Conservation (phyloP, 1,139 yeast genomes). For the Blastobotrys indianensis region DNA sequence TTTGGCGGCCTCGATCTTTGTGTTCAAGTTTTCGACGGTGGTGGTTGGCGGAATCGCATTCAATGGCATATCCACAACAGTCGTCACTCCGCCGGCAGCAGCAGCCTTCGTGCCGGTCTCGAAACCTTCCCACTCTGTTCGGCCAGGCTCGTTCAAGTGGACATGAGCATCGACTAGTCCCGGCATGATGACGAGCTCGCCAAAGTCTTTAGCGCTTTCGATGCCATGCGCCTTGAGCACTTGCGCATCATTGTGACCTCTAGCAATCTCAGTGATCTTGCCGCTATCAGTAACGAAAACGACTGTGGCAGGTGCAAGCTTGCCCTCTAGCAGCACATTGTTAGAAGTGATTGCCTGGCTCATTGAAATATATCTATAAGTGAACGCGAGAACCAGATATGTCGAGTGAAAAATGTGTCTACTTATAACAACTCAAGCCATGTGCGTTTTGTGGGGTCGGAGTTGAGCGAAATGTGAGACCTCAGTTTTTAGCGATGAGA, state of each 20-base stretch:
- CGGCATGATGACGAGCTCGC: conserved; percentile 69
- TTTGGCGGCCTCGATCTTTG: conserved; percentile 69
- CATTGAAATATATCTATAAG: neutral
- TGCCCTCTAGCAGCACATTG: conserved; percentile 52
- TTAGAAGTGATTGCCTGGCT: conserved; percentile 53
- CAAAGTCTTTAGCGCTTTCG: conserved; percentile 45
- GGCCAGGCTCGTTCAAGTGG: conserved; percentile 88
- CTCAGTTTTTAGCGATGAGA: too few species aligned
- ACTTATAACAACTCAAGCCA: neutral
- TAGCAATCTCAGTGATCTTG: conserved; percentile 48
- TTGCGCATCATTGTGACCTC: conserved; percentile 37
- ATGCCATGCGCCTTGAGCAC: conserved; percentile 12
- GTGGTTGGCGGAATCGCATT: conserved; percentile 96
- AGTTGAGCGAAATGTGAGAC: too few species aligned
- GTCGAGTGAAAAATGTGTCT: neutral
- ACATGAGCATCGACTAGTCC: conserved; percentile 93
- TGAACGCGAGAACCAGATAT: neutral
- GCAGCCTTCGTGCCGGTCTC: conserved; percentile 91
- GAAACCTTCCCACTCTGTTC: conserved; percentile 96
- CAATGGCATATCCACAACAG: conserved; percentile 92
- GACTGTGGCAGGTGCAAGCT: conserved; percentile 58
- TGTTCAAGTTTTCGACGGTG: conserved; percentile 64
- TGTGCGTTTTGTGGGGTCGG: too few species aligned
- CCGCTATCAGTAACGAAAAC: conserved; percentile 61
- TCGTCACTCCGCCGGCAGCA: conserved; percentile 92